phyloP scores from a whole-genome alignment of 2,329 filamentous ascomycete species.

The Aspergillus quadrilineatus region DNA sequence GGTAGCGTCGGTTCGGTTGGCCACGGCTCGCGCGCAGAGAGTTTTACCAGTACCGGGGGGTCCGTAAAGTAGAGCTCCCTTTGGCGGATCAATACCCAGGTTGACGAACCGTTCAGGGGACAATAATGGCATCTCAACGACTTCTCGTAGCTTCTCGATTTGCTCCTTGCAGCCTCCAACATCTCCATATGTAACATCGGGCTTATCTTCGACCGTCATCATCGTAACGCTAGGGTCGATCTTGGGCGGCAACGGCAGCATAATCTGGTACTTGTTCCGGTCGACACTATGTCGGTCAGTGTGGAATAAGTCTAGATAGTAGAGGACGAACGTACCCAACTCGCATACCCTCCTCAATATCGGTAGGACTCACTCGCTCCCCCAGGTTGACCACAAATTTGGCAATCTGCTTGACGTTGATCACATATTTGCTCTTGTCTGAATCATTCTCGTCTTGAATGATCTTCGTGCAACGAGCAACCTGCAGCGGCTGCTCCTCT shows the following conservation, averaged over 20 bases:
- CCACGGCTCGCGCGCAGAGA: conserved; percentile 92
- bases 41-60: conserved; percentile 99
- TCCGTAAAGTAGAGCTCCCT: conserved; percentile 93
- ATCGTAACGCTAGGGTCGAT: conserved; percentile 99
- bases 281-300: conserved; percentile 61
- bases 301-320: background rate
- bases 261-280: conserved; percentile 98
- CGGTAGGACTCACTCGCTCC: conserved; percentile 92
- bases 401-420: conserved; percentile 99
- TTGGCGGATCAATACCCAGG: conserved; percentile 97
- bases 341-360: conserved; percentile 99
- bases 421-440: conserved; percentile 99
- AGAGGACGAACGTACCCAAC: conserved; percentile 62
- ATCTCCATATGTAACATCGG: conserved; percentile 97
- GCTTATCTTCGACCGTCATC: conserved; percentile 99
- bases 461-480: conserved; percentile 98
- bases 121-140: conserved; percentile 96
- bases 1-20: conserved; percentile 95
- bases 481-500: conserved; percentile 96
- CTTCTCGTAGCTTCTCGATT: conserved; percentile 97
- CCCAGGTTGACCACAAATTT: conserved; percentile 99
- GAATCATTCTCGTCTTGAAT: conserved; percentile 94
- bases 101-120: conserved; percentile 97
- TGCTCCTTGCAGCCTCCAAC: conserved; percentile 99
- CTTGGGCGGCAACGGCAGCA: conserved; percentile 92